Evolutionary conservation across 225 moss, liverwort and hornwort species (phyloP), one percentile per base, ranked within the genome.

Genomic region (Neckera pumila): DNA sequence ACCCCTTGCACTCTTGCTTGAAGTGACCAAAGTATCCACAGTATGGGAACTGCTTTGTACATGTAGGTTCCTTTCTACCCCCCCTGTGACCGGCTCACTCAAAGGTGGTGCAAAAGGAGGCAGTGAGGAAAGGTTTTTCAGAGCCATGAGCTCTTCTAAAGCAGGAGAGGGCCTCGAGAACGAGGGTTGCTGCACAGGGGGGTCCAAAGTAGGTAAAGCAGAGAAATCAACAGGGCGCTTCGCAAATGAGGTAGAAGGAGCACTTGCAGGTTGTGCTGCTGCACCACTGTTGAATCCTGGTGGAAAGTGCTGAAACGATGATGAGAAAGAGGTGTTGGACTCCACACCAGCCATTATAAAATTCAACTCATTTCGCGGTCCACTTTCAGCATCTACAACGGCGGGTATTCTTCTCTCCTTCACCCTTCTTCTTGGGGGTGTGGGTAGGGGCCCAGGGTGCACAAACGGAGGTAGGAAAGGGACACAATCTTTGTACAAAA

Each of bases 401-500:
- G 80, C 86, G 65, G 87, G 81, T 82, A 33, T 88, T 36, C 87
- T 85, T 63, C 74, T 85, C 89, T 89, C 96, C 87, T 95, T 95
- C 25, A 92, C 93, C 74, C 85, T 77, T 72, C 95, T 91, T 69
- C 92, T 87, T 13, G 99, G 99, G 60, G 93, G 93, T 63, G 86
- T 58, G 64, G 93, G 91, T 56, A 95, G 90, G 79, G 95, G 92
- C 38, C 95, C 96, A 10, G 97, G 99, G 91, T 97, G 97, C 28
- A 93, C 94, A 79, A 95, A 92, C 17, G 95, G 94, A 36, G 97
- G 96, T 17, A 99, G 94, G 79, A 96, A 92, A 27, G 95, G 93
- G 56, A 90, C 89, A 56, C 89, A 92, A 3, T 92, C 92, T 85
- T 92, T 95, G 92, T 99, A 97, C 86, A 97, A 58, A 80, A 96